Evolutionary conservation across 2,329 filamentous ascomycete species (phyloP).

Genomic region (Alternaria angustiovoidea): DNA sequence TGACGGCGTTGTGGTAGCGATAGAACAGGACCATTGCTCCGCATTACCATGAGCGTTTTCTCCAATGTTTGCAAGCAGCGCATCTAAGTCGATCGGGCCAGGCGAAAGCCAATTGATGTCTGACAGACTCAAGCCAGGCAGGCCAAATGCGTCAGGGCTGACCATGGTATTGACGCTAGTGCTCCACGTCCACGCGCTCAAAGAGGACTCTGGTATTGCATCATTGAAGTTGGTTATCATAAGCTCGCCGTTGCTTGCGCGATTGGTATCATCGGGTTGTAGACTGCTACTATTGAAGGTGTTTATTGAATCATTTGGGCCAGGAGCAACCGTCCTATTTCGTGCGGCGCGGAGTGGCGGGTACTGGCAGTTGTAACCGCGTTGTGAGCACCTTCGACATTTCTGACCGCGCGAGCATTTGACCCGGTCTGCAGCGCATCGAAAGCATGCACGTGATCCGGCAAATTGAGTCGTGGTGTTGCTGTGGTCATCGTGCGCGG

Average conservation of each 20-base stretch:
- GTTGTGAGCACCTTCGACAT: constrained; percentile 35
- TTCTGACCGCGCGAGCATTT: constrained; percentile 37
- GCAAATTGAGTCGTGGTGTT: not conserved
- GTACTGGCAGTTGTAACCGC: constrained; percentile 32
- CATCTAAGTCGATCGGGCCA: constrained; percentile 14
- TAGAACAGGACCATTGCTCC: not conserved
- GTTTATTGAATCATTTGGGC: not conserved
- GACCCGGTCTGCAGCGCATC: constrained; percentile 38
- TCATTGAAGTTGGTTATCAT: not conserved
- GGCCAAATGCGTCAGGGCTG: constrained; percentile 5
- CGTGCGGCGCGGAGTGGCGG: constrained; percentile 14
- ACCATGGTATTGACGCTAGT: not conserved
- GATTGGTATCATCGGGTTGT: not conserved
- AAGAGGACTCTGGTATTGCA: not conserved
- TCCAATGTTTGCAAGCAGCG: constrained; percentile 8
- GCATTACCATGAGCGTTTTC: not conserved
- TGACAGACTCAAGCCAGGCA: constrained; percentile 9
- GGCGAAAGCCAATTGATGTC: constrained; percentile 21
- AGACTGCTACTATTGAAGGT: not conserved
- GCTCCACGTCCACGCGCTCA: constrained; percentile 2
- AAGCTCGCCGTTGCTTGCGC: not conserved
- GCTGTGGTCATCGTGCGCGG: constrained; percentile 14
- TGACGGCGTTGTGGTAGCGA: not conserved
- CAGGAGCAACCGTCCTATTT: not conserved
- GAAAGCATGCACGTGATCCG: constrained; percentile 31